These are phyloP conservation scores for Penicillium hesseltinei DNA, from an alignment of 2,329 filamentous ascomycete species.

Conservation along the genomic window DNA sequence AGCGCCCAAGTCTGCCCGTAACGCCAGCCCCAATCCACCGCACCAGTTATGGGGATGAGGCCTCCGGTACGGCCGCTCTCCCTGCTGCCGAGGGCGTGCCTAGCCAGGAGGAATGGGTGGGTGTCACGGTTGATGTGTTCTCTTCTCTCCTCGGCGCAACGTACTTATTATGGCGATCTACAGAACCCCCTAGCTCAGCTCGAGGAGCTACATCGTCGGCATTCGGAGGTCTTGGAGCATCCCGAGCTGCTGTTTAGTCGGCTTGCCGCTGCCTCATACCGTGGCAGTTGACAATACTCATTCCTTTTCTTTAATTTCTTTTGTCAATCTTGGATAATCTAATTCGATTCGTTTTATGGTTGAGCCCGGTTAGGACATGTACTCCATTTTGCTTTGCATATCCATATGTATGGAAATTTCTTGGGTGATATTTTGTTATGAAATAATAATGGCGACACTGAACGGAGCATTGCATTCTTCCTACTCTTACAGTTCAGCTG, in stretches of 20 bases:
- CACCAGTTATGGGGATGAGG: conserved; percentile 49
- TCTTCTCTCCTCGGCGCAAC: conserved; percentile 43
- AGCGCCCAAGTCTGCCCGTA: conserved; percentile 84
- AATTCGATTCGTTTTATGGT: neutral
- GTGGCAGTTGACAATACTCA: neutral
- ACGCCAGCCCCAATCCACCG: conserved; percentile 78
- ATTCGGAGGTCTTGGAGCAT: conserved; percentile 61
- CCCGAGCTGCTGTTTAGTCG: conserved; percentile 25
- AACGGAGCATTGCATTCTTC: neutral
- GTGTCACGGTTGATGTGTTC: conserved; percentile 56
- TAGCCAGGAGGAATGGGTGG: conserved; percentile 89
- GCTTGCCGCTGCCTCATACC: conserved; percentile 10
- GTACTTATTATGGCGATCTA: conserved; percentile 48
- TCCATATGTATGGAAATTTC: conserved; percentile 6
- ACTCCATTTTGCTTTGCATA: conserved; percentile 2
- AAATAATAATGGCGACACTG: conserved; percentile 2
- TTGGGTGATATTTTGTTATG: neutral
- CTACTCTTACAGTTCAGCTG: neutral
- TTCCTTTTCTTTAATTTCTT: neutral
- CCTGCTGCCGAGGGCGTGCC: conserved; percentile 81
- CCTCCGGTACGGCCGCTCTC: conserved; percentile 47
- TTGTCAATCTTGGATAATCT: neutral
- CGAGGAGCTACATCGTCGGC: conserved; percentile 66
- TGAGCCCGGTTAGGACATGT: neutral
- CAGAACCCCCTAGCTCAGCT: conserved; percentile 70